phyloP scores from a whole-genome alignment of 2,329 filamentous ascomycete species.

The Cladophialophora exuberans region DNA sequence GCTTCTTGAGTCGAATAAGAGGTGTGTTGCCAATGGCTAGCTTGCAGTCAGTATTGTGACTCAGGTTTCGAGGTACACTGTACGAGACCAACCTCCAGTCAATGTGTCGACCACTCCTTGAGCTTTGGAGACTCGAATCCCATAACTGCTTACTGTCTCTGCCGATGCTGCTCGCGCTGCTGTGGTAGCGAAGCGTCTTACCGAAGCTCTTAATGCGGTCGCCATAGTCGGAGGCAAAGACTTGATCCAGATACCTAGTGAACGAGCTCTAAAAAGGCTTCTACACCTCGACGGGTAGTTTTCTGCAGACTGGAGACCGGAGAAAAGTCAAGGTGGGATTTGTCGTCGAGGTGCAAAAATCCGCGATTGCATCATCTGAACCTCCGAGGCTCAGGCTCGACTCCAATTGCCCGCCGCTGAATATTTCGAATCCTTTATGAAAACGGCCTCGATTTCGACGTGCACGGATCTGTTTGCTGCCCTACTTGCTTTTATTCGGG shows the following conservation, averaged over 20 bases:
- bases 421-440: too few relatives aligned
- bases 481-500: too few relatives aligned
- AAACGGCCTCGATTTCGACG: too few relatives aligned
- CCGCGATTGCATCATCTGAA: too few relatives aligned
- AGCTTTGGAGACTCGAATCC: constrained; percentile 73
- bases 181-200: constrained; percentile 67
- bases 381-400: too few relatives aligned
- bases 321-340: too few relatives aligned
- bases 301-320: too few relatives aligned
- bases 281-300: neutral
- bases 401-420: too few relatives aligned
- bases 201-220: constrained; percentile 22
- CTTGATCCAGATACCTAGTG: neutral
- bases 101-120: constrained; percentile 79
- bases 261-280: neutral
- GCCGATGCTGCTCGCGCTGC: constrained; percentile 58
- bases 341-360: too few relatives aligned
- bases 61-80: neutral
- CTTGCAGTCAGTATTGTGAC: neutral
- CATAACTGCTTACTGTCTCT: constrained; percentile 48
- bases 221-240: constrained; percentile 21
- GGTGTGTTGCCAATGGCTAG: constrained; percentile 96
- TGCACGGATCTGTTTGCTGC: too few relatives aligned
- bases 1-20: constrained; percentile 82
- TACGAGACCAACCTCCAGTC: constrained; percentile 67